Evolutionary conservation across 495 filamentous ascomycete genomes (phyloP), one percentile per base, ranked within the genome.

Genomic region (Aspergillus biplanus): DNA sequence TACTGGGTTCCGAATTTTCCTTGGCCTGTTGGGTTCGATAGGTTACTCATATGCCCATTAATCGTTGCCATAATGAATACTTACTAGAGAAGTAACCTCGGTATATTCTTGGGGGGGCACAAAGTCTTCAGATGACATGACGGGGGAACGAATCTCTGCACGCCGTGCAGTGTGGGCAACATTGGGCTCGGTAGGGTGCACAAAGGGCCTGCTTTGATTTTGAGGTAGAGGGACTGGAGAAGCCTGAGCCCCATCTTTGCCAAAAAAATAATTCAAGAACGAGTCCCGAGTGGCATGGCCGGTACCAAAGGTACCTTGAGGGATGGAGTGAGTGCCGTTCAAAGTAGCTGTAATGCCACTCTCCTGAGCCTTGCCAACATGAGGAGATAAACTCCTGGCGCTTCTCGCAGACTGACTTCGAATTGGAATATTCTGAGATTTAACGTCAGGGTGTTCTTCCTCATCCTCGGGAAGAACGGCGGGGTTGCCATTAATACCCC

Each of bases 201-300:
- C 89, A 27, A 89, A 87, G 65, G 93, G 90, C 63, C 91, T 81
- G 49, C 73, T 78, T 27, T 81, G 81, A 65, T 72, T 81, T n/a
- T 75, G 61, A 39, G 73, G 52, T 33, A 76, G 73, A 31, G 76
- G 60, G 1, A 69, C 57, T 27, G 75, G 65, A 37, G 72, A 66
- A 46, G 69, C 70, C 52, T 84, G 83, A 46, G 83, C 68, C 4
- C 91, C 92, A 65, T 98, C 94, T 67, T 98, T 97, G 55, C 95
- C 93, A 69, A 99, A 99, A 80, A 99, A 99, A 73, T 98, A 99
- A 73, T 93, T 97, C 57, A 99, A 75, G 79, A 99, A 99, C 0
- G 92, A 94, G 77, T 98, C 96, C 46, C 88, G 87, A 0, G 81
- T 73, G 49, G 82, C 80, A 46, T 82, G 82, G 33, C 75, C 72